Conservation (phyloP, 495 filamentous ascomycete species). For the Penicillium tannophilum region DNA sequence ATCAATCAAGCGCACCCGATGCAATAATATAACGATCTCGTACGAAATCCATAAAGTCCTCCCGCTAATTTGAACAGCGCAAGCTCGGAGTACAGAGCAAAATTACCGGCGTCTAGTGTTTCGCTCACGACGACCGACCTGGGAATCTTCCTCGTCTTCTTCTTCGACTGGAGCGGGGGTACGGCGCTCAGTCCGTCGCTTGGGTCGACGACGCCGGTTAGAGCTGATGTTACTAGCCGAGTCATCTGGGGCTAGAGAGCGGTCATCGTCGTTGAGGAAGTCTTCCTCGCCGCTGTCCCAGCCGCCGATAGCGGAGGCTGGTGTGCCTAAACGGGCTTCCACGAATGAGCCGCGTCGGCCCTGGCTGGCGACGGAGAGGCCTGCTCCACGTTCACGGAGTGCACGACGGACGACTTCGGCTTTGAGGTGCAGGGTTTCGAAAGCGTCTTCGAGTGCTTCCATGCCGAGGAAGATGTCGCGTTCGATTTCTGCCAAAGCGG, state of each 20-base stretch:
- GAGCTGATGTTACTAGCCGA: slow-evolving; percentile 86
- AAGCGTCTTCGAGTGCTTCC: slow-evolving; percentile 93
- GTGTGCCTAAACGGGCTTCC: slow-evolving; percentile 60
- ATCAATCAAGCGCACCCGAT: slow-evolving; percentile 21
- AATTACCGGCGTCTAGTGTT: slow-evolving; percentile 32
- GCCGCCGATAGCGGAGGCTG: slow-evolving; percentile 46
- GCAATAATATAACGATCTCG: slow-evolving; percentile 27
- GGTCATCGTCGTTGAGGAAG: slow-evolving; percentile 58
- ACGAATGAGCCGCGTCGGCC: slow-evolving; percentile 58
- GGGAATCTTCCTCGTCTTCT: slow-evolving; percentile 61
- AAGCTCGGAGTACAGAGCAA: background rate
- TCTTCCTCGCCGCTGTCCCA: slow-evolving; percentile 61
- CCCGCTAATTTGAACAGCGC: background rate
- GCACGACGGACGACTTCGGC: slow-evolving; percentile 80
- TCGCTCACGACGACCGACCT: slow-evolving; percentile 35
- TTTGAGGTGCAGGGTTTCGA: slow-evolving; percentile 84
- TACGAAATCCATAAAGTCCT: slow-evolving; percentile 18
- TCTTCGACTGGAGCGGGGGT: slow-evolving; percentile 87
- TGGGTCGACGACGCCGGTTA: slow-evolving; percentile 68
- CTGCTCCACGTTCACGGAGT: slow-evolving; percentile 77
- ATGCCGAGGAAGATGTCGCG: slow-evolving; percentile 91
- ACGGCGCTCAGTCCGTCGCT: slow-evolving; percentile 68
- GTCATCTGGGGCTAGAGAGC: slow-evolving; percentile 71
- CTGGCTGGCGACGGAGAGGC: slow-evolving; percentile 76
- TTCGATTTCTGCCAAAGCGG: slow-evolving; percentile 85